Percentiles rank a stretch among this genome's conserved stretches.
Evolutionary conservation across 495 filamentous ascomycete genomes (phyloP).

Genomic region (Daldinia bambusicola): DNA sequence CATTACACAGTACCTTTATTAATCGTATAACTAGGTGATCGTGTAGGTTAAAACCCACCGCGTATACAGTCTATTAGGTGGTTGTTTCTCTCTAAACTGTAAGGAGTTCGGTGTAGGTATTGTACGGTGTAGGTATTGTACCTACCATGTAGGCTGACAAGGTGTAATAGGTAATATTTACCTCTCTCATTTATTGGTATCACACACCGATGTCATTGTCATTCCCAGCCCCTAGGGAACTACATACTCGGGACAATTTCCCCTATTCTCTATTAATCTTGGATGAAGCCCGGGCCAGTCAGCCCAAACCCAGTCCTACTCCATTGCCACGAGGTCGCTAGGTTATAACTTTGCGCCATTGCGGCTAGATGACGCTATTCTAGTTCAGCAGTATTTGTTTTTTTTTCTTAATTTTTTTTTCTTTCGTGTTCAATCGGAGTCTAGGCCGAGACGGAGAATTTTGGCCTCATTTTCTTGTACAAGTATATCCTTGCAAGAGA

Average conservation of each 20-base stretch:
- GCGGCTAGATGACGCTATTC: conserved; percentile 34
- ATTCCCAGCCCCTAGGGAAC: neutral
- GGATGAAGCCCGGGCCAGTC: conserved; percentile 5
- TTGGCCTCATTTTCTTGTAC: conserved; percentile 15
- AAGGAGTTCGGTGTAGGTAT: neutral
- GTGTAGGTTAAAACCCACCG: no score
- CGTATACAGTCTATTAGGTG: no score
- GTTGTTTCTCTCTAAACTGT: no score
- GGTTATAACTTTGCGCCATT: conserved; percentile 40
- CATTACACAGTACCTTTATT: neutral
- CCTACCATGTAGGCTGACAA: conserved; percentile 1
- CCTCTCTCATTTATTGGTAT: neutral
- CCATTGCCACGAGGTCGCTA: conserved; percentile 37
- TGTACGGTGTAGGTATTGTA: neutral
- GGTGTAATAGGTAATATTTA: conserved; percentile 1
- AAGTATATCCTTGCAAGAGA: conserved; percentile 17
- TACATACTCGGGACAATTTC: conserved; percentile 20
- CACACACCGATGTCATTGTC: neutral
- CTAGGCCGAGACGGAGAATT: conserved; percentile 24
- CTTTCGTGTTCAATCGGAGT: conserved; percentile 20
- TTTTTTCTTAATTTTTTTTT: no score
- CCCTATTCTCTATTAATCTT: conserved; percentile 29
- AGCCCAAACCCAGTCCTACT: conserved; percentile 20
- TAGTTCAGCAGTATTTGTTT: conserved; percentile 12
- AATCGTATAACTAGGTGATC: no score